phyloP scores from a whole-genome alignment of 306 rosid species.

The Carpinus fangiana region DNA sequence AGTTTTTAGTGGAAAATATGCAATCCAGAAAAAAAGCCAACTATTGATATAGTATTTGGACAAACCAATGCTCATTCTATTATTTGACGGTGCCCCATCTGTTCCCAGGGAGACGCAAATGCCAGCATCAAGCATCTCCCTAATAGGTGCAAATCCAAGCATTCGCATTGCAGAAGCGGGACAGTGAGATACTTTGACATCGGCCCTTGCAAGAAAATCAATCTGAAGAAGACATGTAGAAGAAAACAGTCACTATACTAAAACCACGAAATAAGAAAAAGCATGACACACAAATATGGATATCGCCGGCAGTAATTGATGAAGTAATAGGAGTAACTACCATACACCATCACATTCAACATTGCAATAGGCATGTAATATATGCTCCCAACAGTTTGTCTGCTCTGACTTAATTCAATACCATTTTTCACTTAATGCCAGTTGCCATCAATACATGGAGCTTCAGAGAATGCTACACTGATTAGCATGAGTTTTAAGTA shows the following conservation, averaged over 20 bases:
- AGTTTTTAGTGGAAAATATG: not conserved
- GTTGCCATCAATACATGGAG: not conserved
- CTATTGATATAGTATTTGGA: constrained; percentile 27
- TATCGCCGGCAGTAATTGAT: not conserved
- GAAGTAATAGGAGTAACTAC: not conserved
- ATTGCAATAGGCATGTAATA: not conserved
- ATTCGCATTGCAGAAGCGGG: constrained; percentile 92
- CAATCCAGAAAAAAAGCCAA: constrained; percentile 16
- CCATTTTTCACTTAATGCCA: not conserved
- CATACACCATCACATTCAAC: not conserved
- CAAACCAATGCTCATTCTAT: constrained; percentile 86
- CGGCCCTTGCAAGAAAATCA: constrained; percentile 65
- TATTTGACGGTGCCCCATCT: constrained; percentile 93
- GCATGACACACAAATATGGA: not conserved
- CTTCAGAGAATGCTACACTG: not conserved
- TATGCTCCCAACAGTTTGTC: constrained; percentile 3
- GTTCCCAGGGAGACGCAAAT: constrained; percentile 87
- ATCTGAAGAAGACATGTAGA: constrained; percentile 48
- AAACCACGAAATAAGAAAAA: not conserved
- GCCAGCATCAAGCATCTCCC: constrained; percentile 88
- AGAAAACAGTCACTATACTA: constrained; percentile 4
- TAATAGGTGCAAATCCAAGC: constrained; percentile 92
- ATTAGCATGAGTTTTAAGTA: not conserved
- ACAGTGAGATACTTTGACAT: constrained; percentile 86
- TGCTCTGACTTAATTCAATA: not conserved